These are phyloP conservation scores for Conoideocrella luteorostrata DNA, from an alignment of 2,329 filamentous ascomycete genomes.

Conservation along the genomic window DNA sequence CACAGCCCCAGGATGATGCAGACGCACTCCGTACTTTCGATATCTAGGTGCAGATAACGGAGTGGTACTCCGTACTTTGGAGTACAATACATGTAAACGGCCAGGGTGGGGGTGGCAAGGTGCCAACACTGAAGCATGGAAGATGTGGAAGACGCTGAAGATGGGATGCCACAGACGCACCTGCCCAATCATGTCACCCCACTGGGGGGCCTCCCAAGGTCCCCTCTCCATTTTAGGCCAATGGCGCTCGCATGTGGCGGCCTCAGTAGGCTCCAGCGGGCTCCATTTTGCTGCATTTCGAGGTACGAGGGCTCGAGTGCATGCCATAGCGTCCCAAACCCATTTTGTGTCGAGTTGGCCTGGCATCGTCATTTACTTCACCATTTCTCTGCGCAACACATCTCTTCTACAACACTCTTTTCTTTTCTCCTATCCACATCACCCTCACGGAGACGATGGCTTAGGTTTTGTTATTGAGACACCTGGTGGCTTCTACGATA, in stretches of 20 bases:
- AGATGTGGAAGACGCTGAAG: not conserved
- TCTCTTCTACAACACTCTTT: not conserved
- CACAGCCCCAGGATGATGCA: not conserved
- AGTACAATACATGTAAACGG: too few relatives aligned
- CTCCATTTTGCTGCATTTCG: not conserved
- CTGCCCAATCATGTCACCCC: slow-evolving; percentile 2
- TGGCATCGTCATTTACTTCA: not conserved
- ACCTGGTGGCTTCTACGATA: slow-evolving; percentile 6
- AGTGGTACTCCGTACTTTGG: too few relatives aligned
- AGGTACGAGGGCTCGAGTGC: too few relatives aligned
- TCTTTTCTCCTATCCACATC: not conserved
- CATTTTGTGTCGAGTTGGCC: too few relatives aligned
- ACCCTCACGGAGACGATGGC: not conserved
- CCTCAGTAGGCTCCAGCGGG: too few relatives aligned
- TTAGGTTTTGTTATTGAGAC: not conserved
- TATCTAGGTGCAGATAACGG: too few relatives aligned
- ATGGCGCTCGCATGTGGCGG: not conserved
- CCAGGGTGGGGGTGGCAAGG: too few relatives aligned
- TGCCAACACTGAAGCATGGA: too few relatives aligned
- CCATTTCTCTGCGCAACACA: not conserved
- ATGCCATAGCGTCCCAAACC: too few relatives aligned
- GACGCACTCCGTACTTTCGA: not conserved
- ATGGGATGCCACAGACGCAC: not conserved
- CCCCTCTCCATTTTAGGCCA: not conserved
- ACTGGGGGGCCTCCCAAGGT: not conserved